These are phyloP conservation scores for Cymbidium sinense DNA, from an alignment of 106 monocot genomes.

Conservation along the genomic window DNA sequence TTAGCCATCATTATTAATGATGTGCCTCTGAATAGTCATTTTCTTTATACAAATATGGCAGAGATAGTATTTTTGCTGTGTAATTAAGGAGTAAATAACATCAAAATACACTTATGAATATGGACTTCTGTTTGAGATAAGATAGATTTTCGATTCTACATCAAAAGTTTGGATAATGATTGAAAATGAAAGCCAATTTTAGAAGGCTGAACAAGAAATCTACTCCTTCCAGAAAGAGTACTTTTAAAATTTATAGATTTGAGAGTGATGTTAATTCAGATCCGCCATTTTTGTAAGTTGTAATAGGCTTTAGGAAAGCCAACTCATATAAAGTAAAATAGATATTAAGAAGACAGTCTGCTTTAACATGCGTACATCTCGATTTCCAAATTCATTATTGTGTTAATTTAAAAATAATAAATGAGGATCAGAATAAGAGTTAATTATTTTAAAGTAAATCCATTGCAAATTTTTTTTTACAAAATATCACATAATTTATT, in stretches of 20 bases:
- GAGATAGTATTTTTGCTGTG: neutral
- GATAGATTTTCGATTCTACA: conserved; percentile 7
- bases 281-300: no score
- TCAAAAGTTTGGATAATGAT: conserved; percentile 6
- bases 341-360: no score
- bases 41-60: neutral
- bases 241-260: conserved; percentile 31
- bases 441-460: no score
- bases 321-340: no score
- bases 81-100: no score
- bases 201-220: conserved; percentile 28
- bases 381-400: no score
- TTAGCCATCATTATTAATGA: neutral
- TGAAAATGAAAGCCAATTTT: conserved; percentile 7
- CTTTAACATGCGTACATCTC: no score
- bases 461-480: no score
- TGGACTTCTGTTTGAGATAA: neutral
- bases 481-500: no score
- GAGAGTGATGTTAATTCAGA: neutral
- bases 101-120: neutral
- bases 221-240: conserved; percentile 18
- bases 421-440: no score
- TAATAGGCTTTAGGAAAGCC: no score
- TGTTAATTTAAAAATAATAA: no score
- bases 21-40: neutral